These are phyloP conservation scores for Stropharia rugosoannulata DNA, from an alignment of 768 basidiomycete genomes.

Conservation along the genomic window DNA sequence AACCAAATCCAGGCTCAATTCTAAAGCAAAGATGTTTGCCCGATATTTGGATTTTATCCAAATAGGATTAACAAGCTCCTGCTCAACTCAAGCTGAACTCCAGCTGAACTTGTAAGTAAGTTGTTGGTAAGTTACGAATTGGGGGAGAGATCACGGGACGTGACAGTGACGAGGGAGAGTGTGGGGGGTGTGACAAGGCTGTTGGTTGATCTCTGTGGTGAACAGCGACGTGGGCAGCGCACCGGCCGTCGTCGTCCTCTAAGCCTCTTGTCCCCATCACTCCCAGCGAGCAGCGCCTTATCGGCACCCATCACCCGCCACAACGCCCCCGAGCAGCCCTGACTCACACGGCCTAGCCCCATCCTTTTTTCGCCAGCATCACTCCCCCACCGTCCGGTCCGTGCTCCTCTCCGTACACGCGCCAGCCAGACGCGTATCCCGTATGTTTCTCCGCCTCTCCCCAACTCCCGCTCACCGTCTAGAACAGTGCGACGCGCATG, in stretches of 20 bases:
- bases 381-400: neutral
- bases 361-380: neutral
- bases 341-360: neutral
- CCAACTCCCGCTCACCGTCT: neutral
- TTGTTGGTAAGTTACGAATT: too few species aligned
- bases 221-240: neutral
- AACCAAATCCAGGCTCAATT: too few species aligned
- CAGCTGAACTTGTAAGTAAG: too few species aligned
- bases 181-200: neutral
- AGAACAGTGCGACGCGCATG: neutral
- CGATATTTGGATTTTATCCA: too few species aligned
- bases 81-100: too few species aligned
- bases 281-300: neutral
- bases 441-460: neutral
- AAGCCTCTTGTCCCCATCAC: neutral
- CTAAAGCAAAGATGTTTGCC: too few species aligned
- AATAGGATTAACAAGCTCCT: too few species aligned
- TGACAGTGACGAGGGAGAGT: neutral
- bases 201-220: constrained; percentile 2
- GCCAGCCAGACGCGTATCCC: neutral
- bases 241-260: neutral
- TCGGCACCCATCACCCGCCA: neutral
- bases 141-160: neutral
- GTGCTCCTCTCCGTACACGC: neutral
- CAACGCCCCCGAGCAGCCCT: too few species aligned